Evolutionary conservation across 495 filamentous ascomycete genomes (phyloP).

Genomic region (Daldinia caldariorum): DNA sequence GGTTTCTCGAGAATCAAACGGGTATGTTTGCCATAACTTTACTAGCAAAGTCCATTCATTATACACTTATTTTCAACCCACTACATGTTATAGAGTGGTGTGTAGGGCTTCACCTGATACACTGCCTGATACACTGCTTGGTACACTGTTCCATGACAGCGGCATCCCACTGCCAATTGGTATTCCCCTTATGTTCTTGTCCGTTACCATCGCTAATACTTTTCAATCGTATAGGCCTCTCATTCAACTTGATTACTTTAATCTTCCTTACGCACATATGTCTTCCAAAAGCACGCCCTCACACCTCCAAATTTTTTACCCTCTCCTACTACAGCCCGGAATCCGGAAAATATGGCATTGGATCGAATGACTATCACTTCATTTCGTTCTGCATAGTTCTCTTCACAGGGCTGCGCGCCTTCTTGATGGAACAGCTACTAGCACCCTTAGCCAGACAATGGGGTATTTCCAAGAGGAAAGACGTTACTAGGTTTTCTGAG

Average conservation of each 20-base stretch:
- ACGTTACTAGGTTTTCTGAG: constrained; percentile 82
- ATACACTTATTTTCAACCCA: background rate
- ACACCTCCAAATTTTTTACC: constrained; percentile 84
- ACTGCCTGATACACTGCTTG: too few relatives aligned
- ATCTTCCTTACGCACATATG: constrained; percentile 79
- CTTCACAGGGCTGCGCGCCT: constrained; percentile 87
- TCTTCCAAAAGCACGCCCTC: constrained; percentile 79
- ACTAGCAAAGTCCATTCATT: background rate
- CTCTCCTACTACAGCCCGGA: constrained; percentile 81
- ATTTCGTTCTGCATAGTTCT: constrained; percentile 81
- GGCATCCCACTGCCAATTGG: constrained; percentile 8
- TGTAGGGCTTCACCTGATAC: constrained; percentile 17
- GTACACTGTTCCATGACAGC: constrained; percentile 33
- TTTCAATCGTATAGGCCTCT: constrained; percentile 66
- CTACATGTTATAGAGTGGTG: background rate
- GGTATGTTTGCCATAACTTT: constrained; percentile 50
- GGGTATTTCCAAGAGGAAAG: constrained; percentile 78
- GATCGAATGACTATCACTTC: constrained; percentile 81
- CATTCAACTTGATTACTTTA: constrained; percentile 79
- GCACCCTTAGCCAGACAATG: constrained; percentile 73
- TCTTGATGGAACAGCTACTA: constrained; percentile 85
- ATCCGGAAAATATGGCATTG: constrained; percentile 74
- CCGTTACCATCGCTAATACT: constrained; percentile 27
- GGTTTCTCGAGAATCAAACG: constrained; percentile 65
- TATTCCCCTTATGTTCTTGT: background rate